These are phyloP conservation scores for Poa annua DNA, from an alignment of 176 grass and related monocot species.

Conservation along the genomic window DNA sequence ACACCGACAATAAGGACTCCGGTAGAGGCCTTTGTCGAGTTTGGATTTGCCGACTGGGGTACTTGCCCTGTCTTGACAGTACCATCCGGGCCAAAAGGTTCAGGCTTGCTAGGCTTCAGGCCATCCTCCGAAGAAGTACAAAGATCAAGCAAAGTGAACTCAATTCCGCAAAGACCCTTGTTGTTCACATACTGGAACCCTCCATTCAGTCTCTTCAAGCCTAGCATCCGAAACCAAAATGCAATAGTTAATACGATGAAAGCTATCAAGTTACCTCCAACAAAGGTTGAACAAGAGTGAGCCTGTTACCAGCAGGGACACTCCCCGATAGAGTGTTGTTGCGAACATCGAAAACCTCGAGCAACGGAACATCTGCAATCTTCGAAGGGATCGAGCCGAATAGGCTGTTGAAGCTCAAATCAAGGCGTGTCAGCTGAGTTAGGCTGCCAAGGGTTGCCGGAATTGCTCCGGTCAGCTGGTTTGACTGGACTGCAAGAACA, in stretches of 20 bases:
- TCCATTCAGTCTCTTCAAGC: slow-evolving; percentile 64
- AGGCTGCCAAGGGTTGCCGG: slow-evolving; percentile 79
- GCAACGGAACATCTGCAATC: slow-evolving; percentile 62
- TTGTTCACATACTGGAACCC: slow-evolving; percentile 88
- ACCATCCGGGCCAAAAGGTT: slow-evolving; percentile 72
- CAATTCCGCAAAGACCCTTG: slow-evolving; percentile 78
- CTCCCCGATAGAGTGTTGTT: slow-evolving; percentile 83
- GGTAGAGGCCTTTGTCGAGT: slow-evolving; percentile 31
- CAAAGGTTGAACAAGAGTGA: not conserved
- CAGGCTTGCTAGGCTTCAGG: slow-evolving; percentile 80
- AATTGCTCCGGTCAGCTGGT: slow-evolving; percentile 85
- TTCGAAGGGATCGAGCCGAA: slow-evolving; percentile 88
- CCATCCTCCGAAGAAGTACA: slow-evolving; percentile 62
- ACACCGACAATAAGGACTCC: slow-evolving; percentile 63
- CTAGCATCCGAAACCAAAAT: slow-evolving; percentile 47
- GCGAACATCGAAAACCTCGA: slow-evolving; percentile 77
- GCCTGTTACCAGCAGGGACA: slow-evolving; percentile 64
- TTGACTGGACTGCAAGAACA: slow-evolving; percentile 83
- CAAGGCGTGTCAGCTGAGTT: slow-evolving; percentile 62
- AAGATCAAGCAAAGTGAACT: slow-evolving; percentile 62
- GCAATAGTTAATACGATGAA: slow-evolving; percentile 8
- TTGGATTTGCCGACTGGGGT: slow-evolving; percentile 64
- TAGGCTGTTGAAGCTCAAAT: slow-evolving; percentile 86
- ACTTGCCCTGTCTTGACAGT: slow-evolving; percentile 67
- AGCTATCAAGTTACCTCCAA: not conserved